Evolutionary conservation across 2,329 filamentous ascomycete genomes (phyloP), one percentile per base, ranked within the genome.

Genomic region (Dactylellina parvicollis): DNA sequence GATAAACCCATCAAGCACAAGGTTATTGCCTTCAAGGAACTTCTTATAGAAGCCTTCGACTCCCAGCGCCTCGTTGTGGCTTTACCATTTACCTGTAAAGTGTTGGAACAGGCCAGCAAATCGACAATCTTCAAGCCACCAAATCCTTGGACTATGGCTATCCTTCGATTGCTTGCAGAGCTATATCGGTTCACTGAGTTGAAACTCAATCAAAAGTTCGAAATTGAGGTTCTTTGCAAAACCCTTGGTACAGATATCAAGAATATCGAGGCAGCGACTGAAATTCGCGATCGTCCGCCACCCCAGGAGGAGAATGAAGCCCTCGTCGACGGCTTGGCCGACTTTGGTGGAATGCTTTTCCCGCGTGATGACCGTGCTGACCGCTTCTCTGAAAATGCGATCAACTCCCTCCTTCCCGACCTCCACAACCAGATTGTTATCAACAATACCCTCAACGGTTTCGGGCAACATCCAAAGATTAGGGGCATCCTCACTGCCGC

Each of bases 91-190:
- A 95, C 96, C 59, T 99, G 95, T 86, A 98, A 97, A 81, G 92
- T 97, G 3, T 83, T 99, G 20, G 86, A 90, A 20, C 92, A 97
- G 79, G 93, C 92, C 18, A 88, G 88, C 36, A 87, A 88, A 55
- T 98, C 95, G 0, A 90, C 89, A 10, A 89, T 98, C 8, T 99
- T 99, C 82, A 90, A 89, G 66, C 93, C 94, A 9, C 95, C 95
- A 1, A 99, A 99, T 78, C 95, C 95, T 0, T 99, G 95, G 95
- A 81, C 97, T 46, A 96, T 97, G 91, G 95, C 99, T 78, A 95
- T 99, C 60, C 88, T 99, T 62, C 87, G 91, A 75, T 84, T 98
- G 5, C 85, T 99, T 34, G 91, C 96, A 77, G 96, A 99, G 79
- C 85, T 99, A 2, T 99, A 99, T 79, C 90, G 96, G 78, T 90